These are phyloP conservation scores for Chalciporus piperatus DNA, from an alignment of 768 basidiomycete genomes.

Conservation along the genomic window DNA sequence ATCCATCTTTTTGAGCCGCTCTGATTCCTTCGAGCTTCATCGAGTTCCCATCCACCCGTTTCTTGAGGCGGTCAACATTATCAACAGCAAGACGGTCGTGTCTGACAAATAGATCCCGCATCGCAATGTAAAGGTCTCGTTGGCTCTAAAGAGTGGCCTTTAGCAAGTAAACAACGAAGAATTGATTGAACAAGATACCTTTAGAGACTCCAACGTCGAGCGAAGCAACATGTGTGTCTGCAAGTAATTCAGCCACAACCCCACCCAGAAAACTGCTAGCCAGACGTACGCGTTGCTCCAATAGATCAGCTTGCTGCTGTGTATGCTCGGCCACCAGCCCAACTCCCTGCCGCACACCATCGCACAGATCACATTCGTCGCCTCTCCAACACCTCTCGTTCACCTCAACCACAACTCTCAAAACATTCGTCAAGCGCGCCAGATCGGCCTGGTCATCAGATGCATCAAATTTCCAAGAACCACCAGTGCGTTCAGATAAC, in stretches of 20 bases:
- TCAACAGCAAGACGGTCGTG: conserved; percentile 89
- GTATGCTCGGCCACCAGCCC: conserved; percentile 63
- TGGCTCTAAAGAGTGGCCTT: conserved; percentile 48
- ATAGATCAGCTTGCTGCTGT: conserved; percentile 67
- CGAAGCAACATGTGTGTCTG: conserved; percentile 64
- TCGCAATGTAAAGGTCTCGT: conserved; percentile 83
- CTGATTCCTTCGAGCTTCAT: conserved; percentile 76
- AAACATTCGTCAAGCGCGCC: conserved; percentile 76
- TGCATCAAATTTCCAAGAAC: conserved; percentile 23
- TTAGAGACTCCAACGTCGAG: conserved; percentile 72
- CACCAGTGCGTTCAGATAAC: conserved; percentile 8
- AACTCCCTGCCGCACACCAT: conserved; percentile 73
- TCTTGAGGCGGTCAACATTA: conserved; percentile 83
- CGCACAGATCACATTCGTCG: conserved; percentile 76
- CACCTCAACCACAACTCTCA: conserved; percentile 74
- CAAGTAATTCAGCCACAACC: conserved; percentile 1
- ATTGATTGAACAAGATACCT: conserved; percentile 42
- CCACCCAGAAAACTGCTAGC: neutral
- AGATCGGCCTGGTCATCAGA: conserved; percentile 69
- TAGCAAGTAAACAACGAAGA: conserved; percentile 7
- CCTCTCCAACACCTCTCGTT: conserved; percentile 83
- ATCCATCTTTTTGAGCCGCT: conserved; percentile 70
- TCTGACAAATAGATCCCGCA: conserved; percentile 81
- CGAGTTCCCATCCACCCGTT: conserved; percentile 74
- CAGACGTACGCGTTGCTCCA: conserved; percentile 65